Conservation (phyloP, 805 yeast genomes). For the Peterozyma toletana region DNA sequence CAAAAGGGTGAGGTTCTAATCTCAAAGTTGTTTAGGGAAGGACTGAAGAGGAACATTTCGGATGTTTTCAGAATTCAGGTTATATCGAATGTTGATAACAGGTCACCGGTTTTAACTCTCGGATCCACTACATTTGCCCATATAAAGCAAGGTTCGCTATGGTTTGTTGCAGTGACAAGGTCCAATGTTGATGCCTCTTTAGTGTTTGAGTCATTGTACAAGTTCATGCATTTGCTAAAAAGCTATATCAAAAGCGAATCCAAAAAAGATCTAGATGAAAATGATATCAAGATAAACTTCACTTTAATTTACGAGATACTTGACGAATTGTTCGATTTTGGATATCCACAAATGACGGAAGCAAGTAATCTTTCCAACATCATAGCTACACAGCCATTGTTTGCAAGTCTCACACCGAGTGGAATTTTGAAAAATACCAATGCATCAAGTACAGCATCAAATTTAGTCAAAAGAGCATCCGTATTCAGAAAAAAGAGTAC, state of each 20-base stretch:
- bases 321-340: slow-evolving; percentile 72
- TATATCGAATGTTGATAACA: slow-evolving; percentile 52
- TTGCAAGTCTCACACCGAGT: slow-evolving; percentile 3
- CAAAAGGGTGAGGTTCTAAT: slow-evolving; percentile 78
- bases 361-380: slow-evolving; percentile 28
- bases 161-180: slow-evolving; percentile 86
- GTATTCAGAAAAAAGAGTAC: slow-evolving; percentile 3
- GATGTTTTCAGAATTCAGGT: slow-evolving; percentile 93
- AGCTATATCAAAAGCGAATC: slow-evolving; percentile 21
- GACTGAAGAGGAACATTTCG: slow-evolving; percentile 69
- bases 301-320: slow-evolving; percentile 65
- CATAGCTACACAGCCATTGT: slow-evolving; percentile 14
- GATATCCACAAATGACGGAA: slow-evolving; percentile 69
- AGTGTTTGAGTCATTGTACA: slow-evolving; percentile 71
- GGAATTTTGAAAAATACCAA: background rate
- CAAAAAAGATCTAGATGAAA: slow-evolving; percentile 32
- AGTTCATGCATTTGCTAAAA: slow-evolving; percentile 46
- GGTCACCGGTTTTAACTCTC: slow-evolving; percentile 71
- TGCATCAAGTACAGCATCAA: background rate
- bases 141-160: slow-evolving; percentile 52
- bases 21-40: slow-evolving; percentile 65
- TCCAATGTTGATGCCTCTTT: slow-evolving; percentile 80
- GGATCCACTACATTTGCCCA: slow-evolving; percentile 92
- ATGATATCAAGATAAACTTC: slow-evolving; percentile 56
- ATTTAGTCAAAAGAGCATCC: slow-evolving; percentile 1